Evolutionary conservation across 345 rosid species (phyloP), one percentile per base, ranked within the genome.

Genomic region (Laguncularia racemosa): DNA sequence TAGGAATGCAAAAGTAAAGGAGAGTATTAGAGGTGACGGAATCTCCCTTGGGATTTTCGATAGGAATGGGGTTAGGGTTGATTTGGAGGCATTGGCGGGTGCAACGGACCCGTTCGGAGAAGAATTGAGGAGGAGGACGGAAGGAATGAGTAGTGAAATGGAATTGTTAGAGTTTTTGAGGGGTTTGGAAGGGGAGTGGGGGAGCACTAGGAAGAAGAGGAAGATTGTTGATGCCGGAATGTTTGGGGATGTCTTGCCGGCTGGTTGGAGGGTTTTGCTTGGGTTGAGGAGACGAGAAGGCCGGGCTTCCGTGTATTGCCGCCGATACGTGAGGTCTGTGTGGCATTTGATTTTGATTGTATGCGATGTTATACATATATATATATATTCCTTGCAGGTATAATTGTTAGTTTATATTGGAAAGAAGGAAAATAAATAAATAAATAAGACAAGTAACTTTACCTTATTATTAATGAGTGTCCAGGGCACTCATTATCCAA

Each of bases 121-220:
- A 48, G 88, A 81, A 50, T 50, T 87, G 63, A 75, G 64, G 66
- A 73, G 69, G 71, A 78, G 91, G 67, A 87, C 86, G 2, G 78
- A 53, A 47, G 86, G 84, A 46, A 56, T 81, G 80, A 60, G 26
- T 13, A 64, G 60, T 33, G 95, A 87, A 63, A 91, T 80, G 61
- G 78, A 73, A 48, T 64, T 87, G 70, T 64, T 87, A 46, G 84
- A 67, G 16, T 81, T 87, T 66, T 65, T 84, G 61, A 75, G 76
- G 59, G 78, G 73, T 40, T 61, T 82, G 67, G 84, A 76, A 38
- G 91, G 91, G 60, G 79, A 82, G 15, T 84, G 95, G 91, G 85
- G 95, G 40, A 82, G 91, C 57, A 71, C 91, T 79, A 80, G 95
- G 79, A 84, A 76, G 78, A 87, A 72, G 75, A 80, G 95, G 79